Base-by-base conservation (phyloP, 1,284 basidiomycete genomes). In the Lignosus rhinocerotis region DNA sequence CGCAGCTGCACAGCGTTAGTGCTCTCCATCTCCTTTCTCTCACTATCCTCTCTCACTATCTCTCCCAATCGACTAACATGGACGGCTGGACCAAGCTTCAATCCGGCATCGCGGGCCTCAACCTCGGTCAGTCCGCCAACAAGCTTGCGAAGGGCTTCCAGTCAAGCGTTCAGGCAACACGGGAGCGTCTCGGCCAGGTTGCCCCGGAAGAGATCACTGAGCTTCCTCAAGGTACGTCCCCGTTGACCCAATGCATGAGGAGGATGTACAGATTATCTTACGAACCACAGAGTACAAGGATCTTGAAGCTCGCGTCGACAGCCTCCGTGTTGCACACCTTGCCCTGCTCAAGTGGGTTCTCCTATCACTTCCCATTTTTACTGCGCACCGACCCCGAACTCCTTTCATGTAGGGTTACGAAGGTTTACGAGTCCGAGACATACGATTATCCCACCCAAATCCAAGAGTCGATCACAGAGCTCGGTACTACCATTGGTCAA, bases 121-220 rank as follows among this genome's bases (percentile, higher is more conserved):
- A 90, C 75, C 67, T 92, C 61, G 80, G 86, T 50, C 84, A 88
- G 71, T 86, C 84, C 2, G 86, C 87, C 48, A 83, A 78, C 70
- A 90, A 86, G 78, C 66, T 96, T 62, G 81, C 86, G 64, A 94
- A 94, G 79, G 88, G 89, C 65, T 87, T 97, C 76, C 88, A 83
- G 70, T 93, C 91, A 53, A 88, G 90, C 64, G 85, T 94, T 11
- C 94, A 96, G 75, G 91, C 91, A 2, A 94, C 93, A n/a, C 87
- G 83, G 67, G 96, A 99, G 76, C 84, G 91, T 51, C 82, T 98
- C 4, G 96, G 96, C 30, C 88, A 93, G 68, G 85, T 97, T 57
- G 85, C 92, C 14, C 83, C 90, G 19, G 94, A 94, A 61, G 96
- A 96, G 67, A 96, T 99, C 70, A 99, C 96, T 17, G 96, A 98